phyloP scores from a whole-genome alignment of 2,329 filamentous ascomycete species.

The Pseudogymnoascus sp. region DNA sequence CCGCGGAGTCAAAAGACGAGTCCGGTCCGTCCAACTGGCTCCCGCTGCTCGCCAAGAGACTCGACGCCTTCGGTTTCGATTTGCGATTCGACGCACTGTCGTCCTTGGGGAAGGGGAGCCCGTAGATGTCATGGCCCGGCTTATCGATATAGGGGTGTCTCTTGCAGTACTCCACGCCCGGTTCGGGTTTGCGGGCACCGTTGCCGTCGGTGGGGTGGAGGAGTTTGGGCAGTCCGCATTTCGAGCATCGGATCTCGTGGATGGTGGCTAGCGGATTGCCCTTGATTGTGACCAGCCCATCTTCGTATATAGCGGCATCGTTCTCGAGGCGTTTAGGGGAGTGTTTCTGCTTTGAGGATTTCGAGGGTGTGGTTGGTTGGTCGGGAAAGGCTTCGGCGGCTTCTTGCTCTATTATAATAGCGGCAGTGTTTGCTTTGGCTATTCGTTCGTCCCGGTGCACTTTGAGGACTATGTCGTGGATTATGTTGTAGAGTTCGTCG shows the following conservation, averaged over 20 bases:
- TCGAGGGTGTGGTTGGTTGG: slow-evolving; percentile 11
- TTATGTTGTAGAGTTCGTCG: slow-evolving; percentile 66
- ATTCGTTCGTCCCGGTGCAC: slow-evolving; percentile 73
- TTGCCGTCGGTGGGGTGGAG: slow-evolving; percentile 65
- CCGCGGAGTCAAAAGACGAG: neutral
- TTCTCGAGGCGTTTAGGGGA: slow-evolving; percentile 37
- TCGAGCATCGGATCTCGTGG: slow-evolving; percentile 62
- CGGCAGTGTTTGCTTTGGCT: slow-evolving; percentile 56
- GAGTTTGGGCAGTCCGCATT: slow-evolving; percentile 65
- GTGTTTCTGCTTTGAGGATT: neutral
- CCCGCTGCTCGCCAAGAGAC: neutral
- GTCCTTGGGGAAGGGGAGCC: slow-evolving; percentile 69
- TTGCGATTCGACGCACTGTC: neutral
- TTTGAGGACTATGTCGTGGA: slow-evolving; percentile 65
- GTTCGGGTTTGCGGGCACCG: slow-evolving; percentile 56
- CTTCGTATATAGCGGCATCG: slow-evolving; percentile 60
- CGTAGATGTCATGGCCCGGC: slow-evolving; percentile 71
- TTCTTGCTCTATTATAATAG: slow-evolving; percentile 53
- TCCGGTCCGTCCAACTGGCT: neutral
- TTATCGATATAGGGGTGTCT: slow-evolving; percentile 70
- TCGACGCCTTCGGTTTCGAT: neutral
- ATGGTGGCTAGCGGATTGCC: slow-evolving; percentile 61
- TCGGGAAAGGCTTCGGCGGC: slow-evolving; percentile 20
- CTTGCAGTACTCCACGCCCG: slow-evolving; percentile 67
- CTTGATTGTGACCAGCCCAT: slow-evolving; percentile 59